Evolutionary conservation across 345 rosid genomes (phyloP), one percentile per base, ranked within the genome.

Genomic region (Corchorus capsularis): DNA sequence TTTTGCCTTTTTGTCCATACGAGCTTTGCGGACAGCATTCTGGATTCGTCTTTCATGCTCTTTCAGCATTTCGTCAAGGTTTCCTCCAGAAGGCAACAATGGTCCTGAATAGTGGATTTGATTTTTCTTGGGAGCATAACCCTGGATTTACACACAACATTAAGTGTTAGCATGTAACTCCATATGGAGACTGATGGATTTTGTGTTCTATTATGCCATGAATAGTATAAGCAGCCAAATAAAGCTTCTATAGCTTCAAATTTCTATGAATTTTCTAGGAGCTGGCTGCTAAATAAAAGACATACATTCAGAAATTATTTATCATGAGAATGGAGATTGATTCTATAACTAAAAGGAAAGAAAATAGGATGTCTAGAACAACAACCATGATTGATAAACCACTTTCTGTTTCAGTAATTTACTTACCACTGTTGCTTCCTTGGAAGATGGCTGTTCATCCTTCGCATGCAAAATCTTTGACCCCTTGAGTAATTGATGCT

Each of bases 31-130:
- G 17, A 89, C 92, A 6, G 94, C 98, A 56, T 86, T 76, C 79
- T 86, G 98, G 75, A 96, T 93, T 80, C 83, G 88, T 67, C 86
- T 88, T 83, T 96, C 97, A 12, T 93, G 94, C 81, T 92, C 92
- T 83, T 89, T 96, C 59, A 96, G 90, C 96, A 93, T 92, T 76
- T 92, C 96, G 49, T 93, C 98, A 0, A 93, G 79, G 88, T 92
- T 86, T 63, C 93, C 93, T 74, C 91, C 89, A 11, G 80, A 61
- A 56, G 89, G 84, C 72, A 90, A 47, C 87, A 92, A 83, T 8
- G 94, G 90, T 75, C 99, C 98, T 15, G 97, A 91, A 80, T 79
- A 86, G 73, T 91, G 89, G 34, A 91, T 83, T 66, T 80, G 85
- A 57, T 80, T 76, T 75, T 82, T 88, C 80, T 81, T 84, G 17